A percentile compares a stretch with the other conserved stretches of the same genome.
phyloP scores from a whole-genome alignment of 2,329 filamentous ascomycete species.

The Aspergillus ochraceoroseus region DNA sequence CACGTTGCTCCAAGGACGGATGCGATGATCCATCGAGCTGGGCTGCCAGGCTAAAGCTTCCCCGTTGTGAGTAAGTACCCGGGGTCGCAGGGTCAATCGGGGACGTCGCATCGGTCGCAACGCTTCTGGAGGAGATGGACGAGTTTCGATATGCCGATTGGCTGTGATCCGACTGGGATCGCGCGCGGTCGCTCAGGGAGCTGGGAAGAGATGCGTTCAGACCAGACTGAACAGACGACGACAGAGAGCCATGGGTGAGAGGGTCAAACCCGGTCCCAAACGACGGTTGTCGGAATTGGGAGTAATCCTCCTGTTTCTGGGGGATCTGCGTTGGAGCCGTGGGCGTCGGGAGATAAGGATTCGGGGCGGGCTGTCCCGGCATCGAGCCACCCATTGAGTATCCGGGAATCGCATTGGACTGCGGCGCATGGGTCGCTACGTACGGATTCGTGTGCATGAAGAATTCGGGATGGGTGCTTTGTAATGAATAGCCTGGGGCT shows the following conservation, averaged over 20 bases:
- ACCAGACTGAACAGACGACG: slow-evolving; percentile 31
- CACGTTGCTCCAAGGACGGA: slow-evolving; percentile 32
- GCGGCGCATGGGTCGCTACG: slow-evolving; percentile 33
- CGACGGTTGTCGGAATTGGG: slow-evolving; percentile 31
- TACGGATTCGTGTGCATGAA: slow-evolving; percentile 37
- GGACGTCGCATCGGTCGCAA: slow-evolving; percentile 37
- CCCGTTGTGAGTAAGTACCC: slow-evolving; percentile 33
- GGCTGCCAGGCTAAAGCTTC: slow-evolving; percentile 36
- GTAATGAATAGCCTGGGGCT: slow-evolving; percentile 35
- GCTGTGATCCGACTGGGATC: slow-evolving; percentile 36
- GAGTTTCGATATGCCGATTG: slow-evolving; percentile 39
- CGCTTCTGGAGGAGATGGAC: slow-evolving; percentile 38
- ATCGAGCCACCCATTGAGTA: slow-evolving; percentile 36
- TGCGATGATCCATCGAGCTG: slow-evolving; percentile 30
- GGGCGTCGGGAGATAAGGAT: slow-evolving; percentile 37
- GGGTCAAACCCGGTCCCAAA: slow-evolving; percentile 37
- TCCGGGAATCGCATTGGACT: slow-evolving; percentile 30
- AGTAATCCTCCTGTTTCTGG: slow-evolving; percentile 38
- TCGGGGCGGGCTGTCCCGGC: slow-evolving; percentile 33
- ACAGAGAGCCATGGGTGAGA: slow-evolving; percentile 32
- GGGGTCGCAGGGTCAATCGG: slow-evolving; percentile 38
- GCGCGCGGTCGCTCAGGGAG: slow-evolving; percentile 35
- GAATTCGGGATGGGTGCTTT: slow-evolving; percentile 33
- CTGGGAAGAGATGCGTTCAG: slow-evolving; percentile 32
- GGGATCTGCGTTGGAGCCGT: slow-evolving; percentile 28